Percentiles rank a stretch among this genome's conserved stretches.
phyloP scores from a whole-genome alignment of 108 stramenopile genomes.

The Cyclostephanos tholiformis region DNA sequence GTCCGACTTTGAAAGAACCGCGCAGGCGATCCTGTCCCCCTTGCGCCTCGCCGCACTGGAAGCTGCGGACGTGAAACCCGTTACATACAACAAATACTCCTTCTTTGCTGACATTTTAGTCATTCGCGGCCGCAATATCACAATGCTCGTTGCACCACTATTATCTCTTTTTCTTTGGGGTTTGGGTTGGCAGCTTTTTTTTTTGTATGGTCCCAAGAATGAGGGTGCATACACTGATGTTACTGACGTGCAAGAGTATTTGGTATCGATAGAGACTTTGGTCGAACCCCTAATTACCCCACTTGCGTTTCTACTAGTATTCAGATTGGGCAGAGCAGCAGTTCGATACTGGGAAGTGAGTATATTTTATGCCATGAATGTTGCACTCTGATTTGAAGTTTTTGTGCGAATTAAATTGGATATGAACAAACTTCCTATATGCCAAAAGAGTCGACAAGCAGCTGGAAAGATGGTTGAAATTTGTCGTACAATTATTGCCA shows the following conservation, averaged over 20 bases:
- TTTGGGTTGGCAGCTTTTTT: constrained; percentile 43
- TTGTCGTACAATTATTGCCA: constrained; percentile 36
- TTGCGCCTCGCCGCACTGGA: constrained; percentile 30
- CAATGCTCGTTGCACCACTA: constrained; percentile 39
- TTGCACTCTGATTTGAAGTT: background rate
- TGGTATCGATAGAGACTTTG: constrained; percentile 34
- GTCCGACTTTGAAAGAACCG: constrained; percentile 1
- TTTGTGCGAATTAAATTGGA: background rate
- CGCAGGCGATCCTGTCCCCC: constrained; percentile 32
- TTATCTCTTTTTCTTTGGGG: constrained; percentile 32
- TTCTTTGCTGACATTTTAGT: constrained; percentile 36
- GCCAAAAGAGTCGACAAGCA: constrained; percentile 41
- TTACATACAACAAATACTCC: constrained; percentile 34
- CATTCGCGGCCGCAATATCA: constrained; percentile 39
- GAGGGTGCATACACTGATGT: constrained; percentile 16
- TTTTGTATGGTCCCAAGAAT: constrained; percentile 12
- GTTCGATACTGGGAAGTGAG: constrained; percentile 31
- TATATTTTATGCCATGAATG: background rate
- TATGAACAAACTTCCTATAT: background rate
- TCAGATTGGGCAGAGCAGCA: constrained; percentile 40
- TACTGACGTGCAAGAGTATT: constrained; percentile 22
- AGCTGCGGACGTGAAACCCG: constrained; percentile 28
- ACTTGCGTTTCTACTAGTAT: constrained; percentile 45
- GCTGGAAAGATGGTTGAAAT: constrained; percentile 40
- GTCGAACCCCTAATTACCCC: constrained; percentile 33